A percentile compares a stretch with the other conserved stretches of the same genome.
Evolutionary conservation across 1,284 basidiomycete species (phyloP).

Genomic region (Tilletia setariae): DNA sequence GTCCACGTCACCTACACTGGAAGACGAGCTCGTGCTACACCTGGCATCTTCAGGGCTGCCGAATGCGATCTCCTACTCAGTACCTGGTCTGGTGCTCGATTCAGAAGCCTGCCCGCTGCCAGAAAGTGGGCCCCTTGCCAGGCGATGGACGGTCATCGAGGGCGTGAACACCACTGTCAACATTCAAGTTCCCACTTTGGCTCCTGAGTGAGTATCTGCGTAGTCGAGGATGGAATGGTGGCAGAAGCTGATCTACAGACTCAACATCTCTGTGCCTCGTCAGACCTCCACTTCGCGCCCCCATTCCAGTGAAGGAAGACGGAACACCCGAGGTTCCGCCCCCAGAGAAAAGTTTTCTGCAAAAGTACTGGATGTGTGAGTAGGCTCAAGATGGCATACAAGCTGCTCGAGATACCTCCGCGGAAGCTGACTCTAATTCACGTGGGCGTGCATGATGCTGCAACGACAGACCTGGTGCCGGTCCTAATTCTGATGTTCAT

Average conservation of each 20-base stretch:
- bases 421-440: not conserved
- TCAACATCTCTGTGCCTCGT: not conserved
- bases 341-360: conserved; percentile 32
- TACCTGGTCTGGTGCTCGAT: conserved; percentile 8
- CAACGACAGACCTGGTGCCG: conserved; percentile 4
- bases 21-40: not conserved
- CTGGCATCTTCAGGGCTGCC: not conserved
- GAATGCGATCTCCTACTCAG: not conserved
- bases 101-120: conserved; percentile 5
- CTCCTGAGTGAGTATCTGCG: conserved; percentile 6
- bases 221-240: too few relatives aligned
- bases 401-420: too few relatives aligned
- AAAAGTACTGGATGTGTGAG: conserved; percentile 42
- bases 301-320: conserved; percentile 28
- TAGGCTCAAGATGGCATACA: not conserved
- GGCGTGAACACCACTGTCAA: not conserved
- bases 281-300: conserved; percentile 1
- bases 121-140: not conserved
- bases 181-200: not conserved
- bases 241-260: not conserved
- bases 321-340: conserved; percentile 23
- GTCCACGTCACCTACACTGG: not conserved
- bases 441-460: too few relatives aligned
- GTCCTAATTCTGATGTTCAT: conserved; percentile 7
- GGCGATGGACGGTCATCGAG: conserved; percentile 1